These are phyloP conservation scores for Cladosporium halotolerans DNA, from an alignment of 2,329 filamentous ascomycete species.

Conservation along the genomic window DNA sequence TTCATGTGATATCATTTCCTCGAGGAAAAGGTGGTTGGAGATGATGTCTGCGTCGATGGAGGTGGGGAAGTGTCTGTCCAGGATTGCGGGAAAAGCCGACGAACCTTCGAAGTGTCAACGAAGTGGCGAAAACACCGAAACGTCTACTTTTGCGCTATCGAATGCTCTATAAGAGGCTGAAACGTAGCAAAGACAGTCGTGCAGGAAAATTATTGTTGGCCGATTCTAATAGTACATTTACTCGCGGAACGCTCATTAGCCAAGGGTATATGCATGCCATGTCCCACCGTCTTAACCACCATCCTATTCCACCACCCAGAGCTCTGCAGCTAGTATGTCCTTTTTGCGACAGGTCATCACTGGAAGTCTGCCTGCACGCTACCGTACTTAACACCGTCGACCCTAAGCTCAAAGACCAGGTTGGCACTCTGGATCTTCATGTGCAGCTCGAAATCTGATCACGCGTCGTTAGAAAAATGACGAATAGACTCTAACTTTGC, in stretches of 20 bases:
- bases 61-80: neutral
- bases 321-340: too few relatives aligned
- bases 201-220: too few relatives aligned
- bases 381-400: conserved; percentile 71
- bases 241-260: neutral
- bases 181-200: too few relatives aligned
- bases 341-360: neutral
- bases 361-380: conserved; percentile 68
- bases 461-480: neutral
- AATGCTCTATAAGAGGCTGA: too few relatives aligned
- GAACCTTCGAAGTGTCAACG: too few relatives aligned
- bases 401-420: conserved; percentile 69
- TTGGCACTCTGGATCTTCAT: conserved; percentile 77
- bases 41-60: neutral
- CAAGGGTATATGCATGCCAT: neutral
- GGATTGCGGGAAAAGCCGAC: neutral
- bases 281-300: neutral
- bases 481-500: too few relatives aligned
- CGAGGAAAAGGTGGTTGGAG: neutral
- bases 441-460: conserved; percentile 65
- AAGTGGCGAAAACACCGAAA: too few relatives aligned
- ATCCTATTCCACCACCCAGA: too few relatives aligned
- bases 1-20: conserved; percentile 40
- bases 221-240: too few relatives aligned
- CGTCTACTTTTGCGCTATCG: too few relatives aligned